These are phyloP conservation scores for Selenicereus undatus DNA, from an alignment of 148 eudicot genomes.

Conservation along the genomic window DNA sequence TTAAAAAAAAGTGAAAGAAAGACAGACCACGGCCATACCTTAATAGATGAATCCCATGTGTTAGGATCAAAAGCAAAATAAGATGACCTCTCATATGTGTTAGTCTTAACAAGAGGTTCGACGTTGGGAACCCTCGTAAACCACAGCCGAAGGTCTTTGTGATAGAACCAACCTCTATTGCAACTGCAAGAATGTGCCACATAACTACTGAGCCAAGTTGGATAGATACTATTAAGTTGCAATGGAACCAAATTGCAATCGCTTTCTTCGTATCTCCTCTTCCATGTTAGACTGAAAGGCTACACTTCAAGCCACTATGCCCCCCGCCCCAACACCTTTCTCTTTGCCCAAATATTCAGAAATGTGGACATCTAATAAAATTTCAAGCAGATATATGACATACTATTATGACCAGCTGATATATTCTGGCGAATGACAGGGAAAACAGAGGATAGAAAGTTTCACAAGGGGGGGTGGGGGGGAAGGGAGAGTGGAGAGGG, in stretches of 20 bases:
- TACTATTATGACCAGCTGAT: background rate
- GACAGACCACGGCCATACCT: slow-evolving; percentile 38
- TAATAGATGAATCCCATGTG: slow-evolving; percentile 75
- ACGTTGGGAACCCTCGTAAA: slow-evolving; percentile 52
- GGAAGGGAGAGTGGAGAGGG: background rate
- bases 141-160: slow-evolving; percentile 75
- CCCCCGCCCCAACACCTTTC: no score
- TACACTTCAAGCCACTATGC: no score
- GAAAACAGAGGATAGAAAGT: background rate
- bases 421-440: background rate
- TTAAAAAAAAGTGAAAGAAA: background rate
- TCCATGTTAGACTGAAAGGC: background rate
- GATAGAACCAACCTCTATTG: slow-evolving; percentile 84
- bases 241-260: background rate
- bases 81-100: slow-evolving; percentile 72
- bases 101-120: slow-evolving; percentile 75
- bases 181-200: slow-evolving; percentile 44
- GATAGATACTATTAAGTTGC: background rate
- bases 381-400: background rate
- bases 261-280: background rate
- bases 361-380: background rate
- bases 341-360: no score
- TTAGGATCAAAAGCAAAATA: slow-evolving; percentile 79
- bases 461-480: background rate
- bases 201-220: background rate